Base-by-base conservation (phyloP, 441 rosid genomes). In the Rhodomyrtus psidioides region DNA sequence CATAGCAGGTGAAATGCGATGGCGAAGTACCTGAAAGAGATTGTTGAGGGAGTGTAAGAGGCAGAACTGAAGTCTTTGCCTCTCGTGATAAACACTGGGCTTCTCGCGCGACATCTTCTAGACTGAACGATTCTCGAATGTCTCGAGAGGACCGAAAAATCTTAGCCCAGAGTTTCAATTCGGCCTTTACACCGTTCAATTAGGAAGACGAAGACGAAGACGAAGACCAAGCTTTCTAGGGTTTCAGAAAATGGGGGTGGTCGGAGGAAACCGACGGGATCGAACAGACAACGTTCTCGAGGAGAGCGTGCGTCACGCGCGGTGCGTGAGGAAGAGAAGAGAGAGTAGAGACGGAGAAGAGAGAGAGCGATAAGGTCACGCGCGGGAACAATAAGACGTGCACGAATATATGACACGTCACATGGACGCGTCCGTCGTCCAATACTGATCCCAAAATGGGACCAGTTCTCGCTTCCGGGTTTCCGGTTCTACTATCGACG, bases 11-110 rank as follows among this genome's bases (percentile, higher is more conserved):
- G 54, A 51, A 53, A 17, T 0, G 26, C 57, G 28, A 23, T 24
- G 58, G 84, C 46, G 19, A 51, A 53, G 88, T 56, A 96, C 99
- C 98, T 95, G 99, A 89, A 95, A 95, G 86, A 97, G 97, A 89
- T 94, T 97, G 95, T 97, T 95, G 87, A 96, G 99, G 14, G 95
- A 88, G 91, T 97, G 99, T 12, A 96, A 84, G 86, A 96, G 97
- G 89, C 99, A 95, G 75, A 94, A 94, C 55, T 96, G 99, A 17
- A 95, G 87, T 86, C 93, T 90, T 86, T 97, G 99, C 86, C 89
- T 93, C 89, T 97, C 99, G 91, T 97, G 99, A 89, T 93, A 97
- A 83, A 96, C 90, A 86, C 84, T 65, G 2, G 93, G 86, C 85
- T 86, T 88, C 85, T 81, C 84, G 83, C 28, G 87, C 15, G 91